Evolutionary conservation across 306 rosid genomes (phyloP), one percentile per base, ranked within the genome.

Genomic region (Glycine soja): DNA sequence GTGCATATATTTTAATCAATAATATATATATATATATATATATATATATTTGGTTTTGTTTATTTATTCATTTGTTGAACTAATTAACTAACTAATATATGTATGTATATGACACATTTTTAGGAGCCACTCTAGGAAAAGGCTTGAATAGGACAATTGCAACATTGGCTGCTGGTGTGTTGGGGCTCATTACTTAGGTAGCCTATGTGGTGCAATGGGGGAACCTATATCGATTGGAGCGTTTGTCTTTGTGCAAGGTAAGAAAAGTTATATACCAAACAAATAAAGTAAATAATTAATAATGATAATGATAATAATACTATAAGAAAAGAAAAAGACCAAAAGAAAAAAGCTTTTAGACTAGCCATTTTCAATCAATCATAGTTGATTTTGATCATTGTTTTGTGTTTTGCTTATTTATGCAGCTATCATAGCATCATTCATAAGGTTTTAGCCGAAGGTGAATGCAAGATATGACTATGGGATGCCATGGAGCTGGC

Each of bases 101-200:
- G 14, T 73, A 61, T 18, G 0, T 7, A 45, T 47, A 3, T 79
- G 72, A 43, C 19, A 64, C 73, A 56, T 73, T 65, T 83, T 66
- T 85, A 94, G 98, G 98, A 76, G 98, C 97, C 50, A 94, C 97
- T 14, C 84, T 94, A 24, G 93, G 97, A 72, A 94, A 94, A 84
- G 94, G 93, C 62, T 80, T 94, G 74, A 94, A 94, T 77, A 92
- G 98, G 72, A 91, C 88, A 57, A 69, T 94, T 58, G 98, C 97
- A 76, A 94, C 98, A 4, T 67, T 94, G n/a, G 8, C 75, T 3
- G 98, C 94, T 56, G 97, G 97, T 83, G 92, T 36, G 85, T 91
- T 84, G 98, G 94, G 59, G 93, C 97, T 86, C 97, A 94, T 85
- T 87, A 90, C 85, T 69, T 94, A 64, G 93, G 95, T 36, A 81